Percentiles rank a stretch among this genome's conserved stretches.
Conservation (phyloP, 495 filamentous ascomycete genomes). For the Penicillium malachiteum region DNA sequence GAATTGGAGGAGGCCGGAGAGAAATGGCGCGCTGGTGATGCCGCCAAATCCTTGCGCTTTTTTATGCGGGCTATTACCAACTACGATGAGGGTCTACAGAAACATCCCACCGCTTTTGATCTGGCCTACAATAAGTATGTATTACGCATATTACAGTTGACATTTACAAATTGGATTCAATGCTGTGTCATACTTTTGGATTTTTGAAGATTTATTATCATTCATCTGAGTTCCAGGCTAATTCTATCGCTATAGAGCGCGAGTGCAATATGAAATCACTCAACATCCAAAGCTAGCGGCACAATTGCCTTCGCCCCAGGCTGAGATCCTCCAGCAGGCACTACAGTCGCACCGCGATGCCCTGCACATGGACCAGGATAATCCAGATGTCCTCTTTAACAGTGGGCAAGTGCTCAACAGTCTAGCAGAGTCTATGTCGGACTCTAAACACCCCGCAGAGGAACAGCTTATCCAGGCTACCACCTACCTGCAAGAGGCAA, state of each 20-base stretch:
- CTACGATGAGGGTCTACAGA: slow-evolving; percentile 60
- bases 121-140: slow-evolving; percentile 72
- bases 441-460: slow-evolving; percentile 43
- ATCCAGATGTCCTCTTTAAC: slow-evolving; percentile 68
- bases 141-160: not conserved
- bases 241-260: slow-evolving; percentile 47
- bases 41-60: slow-evolving; percentile 65
- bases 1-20: slow-evolving; percentile 67
- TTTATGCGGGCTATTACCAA: slow-evolving; percentile 64
- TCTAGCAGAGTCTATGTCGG: slow-evolving; percentile 57
- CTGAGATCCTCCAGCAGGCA: slow-evolving; percentile 54
- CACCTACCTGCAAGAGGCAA: slow-evolving; percentile 57
- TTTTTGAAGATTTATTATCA: not conserved
- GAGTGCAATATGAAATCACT: slow-evolving; percentile 64
- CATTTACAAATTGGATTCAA: not conserved
- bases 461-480: slow-evolving; percentile 40
- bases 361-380: slow-evolving; percentile 55
- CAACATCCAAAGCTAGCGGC: slow-evolving; percentile 57
- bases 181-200: not conserved
- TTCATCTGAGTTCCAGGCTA: not conserved
- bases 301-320: slow-evolving; percentile 50
- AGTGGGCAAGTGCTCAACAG: slow-evolving; percentile 65
- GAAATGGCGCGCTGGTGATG: slow-evolving; percentile 73
- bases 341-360: slow-evolving; percentile 62
- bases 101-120: slow-evolving; percentile 60